Conservation (phyloP, 2,329 filamentous ascomycete species). For the Colletotrichum lindemuthianum region DNA sequence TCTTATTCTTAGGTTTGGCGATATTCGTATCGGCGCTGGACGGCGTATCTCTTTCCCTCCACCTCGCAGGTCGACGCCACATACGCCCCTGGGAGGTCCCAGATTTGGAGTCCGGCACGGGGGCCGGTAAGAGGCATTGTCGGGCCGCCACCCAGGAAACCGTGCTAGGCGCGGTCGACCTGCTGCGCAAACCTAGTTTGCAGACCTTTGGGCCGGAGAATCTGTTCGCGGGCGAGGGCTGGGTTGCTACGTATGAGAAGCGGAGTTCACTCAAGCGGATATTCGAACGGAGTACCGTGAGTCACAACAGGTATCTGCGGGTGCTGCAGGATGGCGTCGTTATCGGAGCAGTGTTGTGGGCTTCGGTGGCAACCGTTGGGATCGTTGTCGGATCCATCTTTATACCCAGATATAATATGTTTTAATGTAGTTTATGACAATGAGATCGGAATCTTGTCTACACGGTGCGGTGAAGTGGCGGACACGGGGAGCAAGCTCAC, state of each 20-base stretch:
- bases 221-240: conserved; percentile 38
- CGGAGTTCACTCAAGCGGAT: conserved; percentile 37
- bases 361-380: conserved; percentile 38
- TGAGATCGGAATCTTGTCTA: no score
- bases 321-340: conserved; percentile 45
- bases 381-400: conserved; percentile 39
- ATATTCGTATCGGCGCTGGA: conserved; percentile 47
- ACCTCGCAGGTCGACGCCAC: conserved; percentile 45
- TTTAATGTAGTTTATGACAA: conserved; percentile 18
- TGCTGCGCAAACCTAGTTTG: conserved; percentile 36
- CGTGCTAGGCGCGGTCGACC: conserved; percentile 36
- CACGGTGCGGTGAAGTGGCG: no score
- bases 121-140: conserved; percentile 27
- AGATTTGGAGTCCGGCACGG: conserved; percentile 45
- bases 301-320: conserved; percentile 40
- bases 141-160: conserved; percentile 32
- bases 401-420: conserved; percentile 35
- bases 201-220: conserved; percentile 43
- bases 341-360: conserved; percentile 41
- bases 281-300: conserved; percentile 38
- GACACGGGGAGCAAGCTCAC: no score
- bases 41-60: conserved; percentile 49
- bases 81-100: conserved; percentile 51
- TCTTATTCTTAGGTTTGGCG: conserved; percentile 49
- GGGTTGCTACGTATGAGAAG: conserved; percentile 38